Evolutionary conservation across 345 rosid genomes (phyloP).

Genomic region (Kandelia obovata): DNA sequence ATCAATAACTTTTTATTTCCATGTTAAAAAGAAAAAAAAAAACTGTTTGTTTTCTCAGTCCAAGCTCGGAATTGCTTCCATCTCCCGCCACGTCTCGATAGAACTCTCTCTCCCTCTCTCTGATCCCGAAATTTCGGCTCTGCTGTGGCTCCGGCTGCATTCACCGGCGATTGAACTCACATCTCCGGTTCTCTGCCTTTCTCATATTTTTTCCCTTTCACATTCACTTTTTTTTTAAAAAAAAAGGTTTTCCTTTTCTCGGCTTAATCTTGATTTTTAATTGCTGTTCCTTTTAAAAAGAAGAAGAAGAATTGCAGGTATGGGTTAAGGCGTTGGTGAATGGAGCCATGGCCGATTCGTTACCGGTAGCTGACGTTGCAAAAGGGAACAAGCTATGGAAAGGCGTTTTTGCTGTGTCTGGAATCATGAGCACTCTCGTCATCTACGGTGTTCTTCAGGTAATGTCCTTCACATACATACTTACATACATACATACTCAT

Average conservation of each 20-base stretch:
- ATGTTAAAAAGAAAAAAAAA: too few species aligned
- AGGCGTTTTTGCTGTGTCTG: slow-evolving; percentile 68
- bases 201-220: background rate
- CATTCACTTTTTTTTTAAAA: background rate
- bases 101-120: background rate
- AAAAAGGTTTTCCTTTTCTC: background rate
- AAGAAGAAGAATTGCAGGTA: background rate
- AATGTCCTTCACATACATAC: background rate
- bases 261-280: too few species aligned
- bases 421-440: slow-evolving; percentile 92
- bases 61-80: background rate
- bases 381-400: slow-evolving; percentile 62
- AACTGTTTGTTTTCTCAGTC: background rate
- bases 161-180: background rate
- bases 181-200: background rate
- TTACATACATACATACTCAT: background rate
- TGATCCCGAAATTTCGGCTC: slow-evolving; percentile 8
- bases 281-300: too few species aligned
- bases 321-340: slow-evolving; percentile 22
- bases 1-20: too few species aligned
- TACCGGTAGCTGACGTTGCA: slow-evolving; percentile 28
- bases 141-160: too few species aligned
- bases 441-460: slow-evolving; percentile 92
- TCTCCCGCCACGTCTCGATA: background rate
- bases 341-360: slow-evolving; percentile 68